Conservation (phyloP, 257 asterid genomes). For the Penstemon eatonii region DNA sequence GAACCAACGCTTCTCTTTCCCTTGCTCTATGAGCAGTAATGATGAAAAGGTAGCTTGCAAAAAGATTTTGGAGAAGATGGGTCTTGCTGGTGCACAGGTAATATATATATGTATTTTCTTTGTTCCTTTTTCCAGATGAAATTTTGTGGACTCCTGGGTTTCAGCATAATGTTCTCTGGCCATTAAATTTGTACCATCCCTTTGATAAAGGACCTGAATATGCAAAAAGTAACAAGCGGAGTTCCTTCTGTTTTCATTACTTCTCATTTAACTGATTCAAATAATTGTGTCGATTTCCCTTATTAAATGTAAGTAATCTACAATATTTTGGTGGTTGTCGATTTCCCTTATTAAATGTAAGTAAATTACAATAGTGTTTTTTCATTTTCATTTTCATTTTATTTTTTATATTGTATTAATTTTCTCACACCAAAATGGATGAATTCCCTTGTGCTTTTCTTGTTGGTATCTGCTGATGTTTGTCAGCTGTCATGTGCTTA, state of each 20-base stretch:
- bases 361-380: too few species aligned
- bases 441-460: background rate
- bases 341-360: background rate
- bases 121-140: background rate
- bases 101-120: background rate
- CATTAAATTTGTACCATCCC: background rate
- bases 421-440: background rate
- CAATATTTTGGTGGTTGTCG: background rate
- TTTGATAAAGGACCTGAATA: background rate
- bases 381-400: too few species aligned
- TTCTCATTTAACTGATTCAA: background rate
- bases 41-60: slow-evolving; percentile 80
- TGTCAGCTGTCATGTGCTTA: background rate
- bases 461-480: background rate
- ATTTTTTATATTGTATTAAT: too few species aligned
- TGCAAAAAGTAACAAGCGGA: slow-evolving; percentile 1
- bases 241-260: background rate
- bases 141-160: background rate
- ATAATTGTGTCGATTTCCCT: background rate
- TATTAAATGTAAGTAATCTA: background rate
- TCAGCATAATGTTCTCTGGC: background rate
- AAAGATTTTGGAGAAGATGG: slow-evolving; percentile 79
- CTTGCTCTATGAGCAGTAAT: slow-evolving; percentile 42
- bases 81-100: slow-evolving; percentile 52
- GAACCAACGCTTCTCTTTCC: slow-evolving; percentile 23